These are phyloP conservation scores for Plantago elongata DNA, from an alignment of 257 asterid species.

Conservation along the genomic window DNA sequence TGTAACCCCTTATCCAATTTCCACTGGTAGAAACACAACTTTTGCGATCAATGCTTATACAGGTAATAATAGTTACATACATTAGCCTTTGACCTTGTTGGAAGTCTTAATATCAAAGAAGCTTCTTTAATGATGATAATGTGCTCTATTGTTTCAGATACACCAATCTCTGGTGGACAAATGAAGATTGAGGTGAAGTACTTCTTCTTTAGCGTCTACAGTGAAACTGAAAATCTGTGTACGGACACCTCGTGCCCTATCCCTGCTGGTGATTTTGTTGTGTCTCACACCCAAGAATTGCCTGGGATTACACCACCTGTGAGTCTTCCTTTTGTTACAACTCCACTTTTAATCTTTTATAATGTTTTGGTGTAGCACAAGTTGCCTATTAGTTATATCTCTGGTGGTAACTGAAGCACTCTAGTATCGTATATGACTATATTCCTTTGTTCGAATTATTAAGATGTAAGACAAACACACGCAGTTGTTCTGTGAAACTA, in stretches of 20 bases:
- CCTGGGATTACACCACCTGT: conserved; percentile 85
- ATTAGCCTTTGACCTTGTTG: background rate
- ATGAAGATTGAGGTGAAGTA: conserved; percentile 58
- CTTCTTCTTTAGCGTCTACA: conserved; percentile 40
- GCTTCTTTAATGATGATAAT: background rate
- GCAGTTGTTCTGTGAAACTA: too few species aligned
- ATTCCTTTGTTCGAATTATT: too few species aligned
- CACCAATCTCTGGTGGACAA: conserved; percentile 57
- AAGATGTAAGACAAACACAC: too few species aligned
- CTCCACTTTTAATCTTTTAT: too few species aligned
- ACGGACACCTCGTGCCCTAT: conserved; percentile 75
- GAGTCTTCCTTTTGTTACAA: conserved; percentile 27
- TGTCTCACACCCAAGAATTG: conserved; percentile 67
- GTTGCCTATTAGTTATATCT: too few species aligned
- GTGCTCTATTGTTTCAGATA: conserved; percentile 31
- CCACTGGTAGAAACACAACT: conserved; percentile 47
- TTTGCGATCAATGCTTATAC: conserved; percentile 66
- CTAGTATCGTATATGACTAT: too few species aligned
- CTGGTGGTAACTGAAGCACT: too few species aligned
- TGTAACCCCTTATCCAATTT: conserved; percentile 64
- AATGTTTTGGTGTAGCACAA: background rate
- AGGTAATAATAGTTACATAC: conserved; percentile 28
- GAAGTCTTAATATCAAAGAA: background rate
- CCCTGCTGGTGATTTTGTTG: conserved; percentile 56
- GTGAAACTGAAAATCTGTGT: conserved; percentile 64